These are phyloP conservation scores for Nitzschia putrida DNA, from an alignment of 108 stramenopile species.

Conservation along the genomic window DNA sequence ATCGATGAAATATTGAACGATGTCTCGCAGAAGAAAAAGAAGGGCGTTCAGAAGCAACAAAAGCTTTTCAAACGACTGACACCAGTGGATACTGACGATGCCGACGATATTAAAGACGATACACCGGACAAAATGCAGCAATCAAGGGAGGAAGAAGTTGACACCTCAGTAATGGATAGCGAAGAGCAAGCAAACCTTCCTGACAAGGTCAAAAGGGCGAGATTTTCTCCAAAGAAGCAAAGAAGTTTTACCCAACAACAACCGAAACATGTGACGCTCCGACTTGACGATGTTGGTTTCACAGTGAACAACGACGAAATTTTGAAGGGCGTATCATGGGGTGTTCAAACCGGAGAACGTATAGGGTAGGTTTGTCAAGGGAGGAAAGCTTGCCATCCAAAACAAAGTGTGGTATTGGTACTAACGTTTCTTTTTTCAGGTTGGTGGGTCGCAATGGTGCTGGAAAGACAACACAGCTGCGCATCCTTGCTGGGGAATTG, in stretches of 20 bases:
- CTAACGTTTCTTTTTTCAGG: background rate
- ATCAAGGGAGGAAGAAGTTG: background rate
- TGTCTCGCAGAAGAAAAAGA: no score
- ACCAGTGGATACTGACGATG: background rate
- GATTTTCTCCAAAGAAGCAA: slow-evolving; percentile 90
- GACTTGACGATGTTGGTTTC: slow-evolving; percentile 87
- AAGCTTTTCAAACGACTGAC: no score
- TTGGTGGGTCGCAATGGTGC: slow-evolving; percentile 44
- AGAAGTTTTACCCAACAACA: slow-evolving; percentile 82
- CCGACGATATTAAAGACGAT: background rate
- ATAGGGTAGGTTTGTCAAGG: slow-evolving; percentile 60
- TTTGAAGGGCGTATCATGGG: slow-evolving; percentile 92
- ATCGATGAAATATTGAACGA: background rate
- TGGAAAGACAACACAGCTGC: slow-evolving; percentile 90
- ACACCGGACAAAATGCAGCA: background rate
- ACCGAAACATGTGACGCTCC: slow-evolving; percentile 84
- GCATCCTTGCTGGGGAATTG: slow-evolving; percentile 90
- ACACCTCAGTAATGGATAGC: slow-evolving; percentile 10
- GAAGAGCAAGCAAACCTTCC: slow-evolving; percentile 70
- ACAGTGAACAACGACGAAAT: slow-evolving; percentile 94
- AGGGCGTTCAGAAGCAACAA: no score
- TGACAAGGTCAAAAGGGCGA: slow-evolving; percentile 89
- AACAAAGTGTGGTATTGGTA: no score
- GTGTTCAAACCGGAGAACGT: slow-evolving; percentile 93
- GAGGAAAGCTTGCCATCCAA: background rate